Evolutionary conservation across 306 rosid species (phyloP).

Genomic region (Benincasa hispida): DNA sequence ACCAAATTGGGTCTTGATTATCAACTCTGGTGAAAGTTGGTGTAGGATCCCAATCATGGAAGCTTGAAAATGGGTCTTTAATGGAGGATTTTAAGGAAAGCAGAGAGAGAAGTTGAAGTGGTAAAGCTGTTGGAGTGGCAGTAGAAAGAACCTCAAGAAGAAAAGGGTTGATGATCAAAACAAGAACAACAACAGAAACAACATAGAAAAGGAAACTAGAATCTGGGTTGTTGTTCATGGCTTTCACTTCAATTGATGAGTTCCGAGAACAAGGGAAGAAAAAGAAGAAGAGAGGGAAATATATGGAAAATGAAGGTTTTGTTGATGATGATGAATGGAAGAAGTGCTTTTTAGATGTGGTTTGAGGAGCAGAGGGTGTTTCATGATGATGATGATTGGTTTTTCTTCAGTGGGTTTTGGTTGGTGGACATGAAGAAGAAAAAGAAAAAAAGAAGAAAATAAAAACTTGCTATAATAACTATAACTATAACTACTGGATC

Average conservation of each 20-base stretch:
- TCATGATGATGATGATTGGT: constrained; percentile 46
- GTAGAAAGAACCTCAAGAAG: constrained; percentile 35
- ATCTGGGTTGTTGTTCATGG: constrained; percentile 67
- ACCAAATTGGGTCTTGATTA: constrained; percentile 49
- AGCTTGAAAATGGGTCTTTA: constrained; percentile 44
- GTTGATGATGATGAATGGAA: constrained; percentile 22
- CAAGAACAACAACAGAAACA: neutral
- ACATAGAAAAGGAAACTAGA: constrained; percentile 20
- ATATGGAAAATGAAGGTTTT: constrained; percentile 64
- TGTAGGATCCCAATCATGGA: constrained; percentile 70
- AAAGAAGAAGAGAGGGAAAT: constrained; percentile 35
- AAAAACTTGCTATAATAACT: neutral
- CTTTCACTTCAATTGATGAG: constrained; percentile 9
- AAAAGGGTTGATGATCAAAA: constrained; percentile 21
- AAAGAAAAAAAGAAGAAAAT: neutral
- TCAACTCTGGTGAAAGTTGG: constrained; percentile 20
- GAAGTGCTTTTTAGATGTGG: constrained; percentile 81
- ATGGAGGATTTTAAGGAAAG: constrained; percentile 57
- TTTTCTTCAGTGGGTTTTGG: constrained; percentile 65
- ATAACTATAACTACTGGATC: constrained; percentile 2
- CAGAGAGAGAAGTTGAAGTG: constrained; percentile 50
- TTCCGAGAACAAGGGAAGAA: constrained; percentile 26
- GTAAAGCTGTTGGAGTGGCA: constrained; percentile 16
- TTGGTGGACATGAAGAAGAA: constrained; percentile 41
- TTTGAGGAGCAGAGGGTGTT: constrained; percentile 65